Evolutionary conservation across 371 early-diverging fungal genomes (phyloP).

Genomic region (Lichtheimia hyalospora): DNA sequence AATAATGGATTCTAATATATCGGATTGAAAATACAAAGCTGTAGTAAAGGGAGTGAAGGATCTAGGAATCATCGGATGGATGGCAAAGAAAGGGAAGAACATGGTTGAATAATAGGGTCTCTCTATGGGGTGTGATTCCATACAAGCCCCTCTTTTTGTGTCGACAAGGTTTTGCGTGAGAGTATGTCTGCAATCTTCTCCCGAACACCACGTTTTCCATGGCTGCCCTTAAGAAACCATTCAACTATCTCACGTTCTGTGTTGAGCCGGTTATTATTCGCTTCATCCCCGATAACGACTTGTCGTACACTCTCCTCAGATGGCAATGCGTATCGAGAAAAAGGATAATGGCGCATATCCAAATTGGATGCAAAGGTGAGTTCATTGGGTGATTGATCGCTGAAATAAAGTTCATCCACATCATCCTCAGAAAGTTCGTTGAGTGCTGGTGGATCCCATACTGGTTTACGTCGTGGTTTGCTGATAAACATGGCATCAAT

Average conservation of each 20-base stretch:
- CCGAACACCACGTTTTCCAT: constrained; percentile 58
- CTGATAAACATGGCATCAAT: constrained; percentile 38
- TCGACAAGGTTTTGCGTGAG: constrained; percentile 50
- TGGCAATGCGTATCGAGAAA: constrained; percentile 73
- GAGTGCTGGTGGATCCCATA: constrained; percentile 8
- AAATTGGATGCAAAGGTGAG: constrained; percentile 33
- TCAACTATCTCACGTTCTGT: constrained; percentile 66
- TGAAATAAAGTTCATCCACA: constrained; percentile 64
- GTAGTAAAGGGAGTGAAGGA: no score
- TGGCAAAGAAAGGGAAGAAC: no score
- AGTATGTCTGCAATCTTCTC: constrained; percentile 67
- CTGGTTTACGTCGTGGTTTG: constrained; percentile 18
- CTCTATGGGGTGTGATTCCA: background rate
- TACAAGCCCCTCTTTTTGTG: background rate
- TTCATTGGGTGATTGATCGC: constrained; percentile 28
- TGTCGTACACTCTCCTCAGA: constrained; percentile 73
- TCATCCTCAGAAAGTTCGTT: constrained; percentile 33
- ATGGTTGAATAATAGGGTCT: no score
- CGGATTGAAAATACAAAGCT: no score
- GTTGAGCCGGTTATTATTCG: constrained; percentile 43
- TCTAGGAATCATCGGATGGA: no score
- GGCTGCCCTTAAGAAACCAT: constrained; percentile 62
- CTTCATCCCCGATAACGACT: constrained; percentile 58
- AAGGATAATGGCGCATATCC: constrained; percentile 65
- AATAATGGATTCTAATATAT: no score